A percentile compares a stretch with the other conserved stretches of the same genome.
phyloP scores from a whole-genome alignment of 2,329 filamentous ascomycete genomes.

The Trichoderma sp. region DNA sequence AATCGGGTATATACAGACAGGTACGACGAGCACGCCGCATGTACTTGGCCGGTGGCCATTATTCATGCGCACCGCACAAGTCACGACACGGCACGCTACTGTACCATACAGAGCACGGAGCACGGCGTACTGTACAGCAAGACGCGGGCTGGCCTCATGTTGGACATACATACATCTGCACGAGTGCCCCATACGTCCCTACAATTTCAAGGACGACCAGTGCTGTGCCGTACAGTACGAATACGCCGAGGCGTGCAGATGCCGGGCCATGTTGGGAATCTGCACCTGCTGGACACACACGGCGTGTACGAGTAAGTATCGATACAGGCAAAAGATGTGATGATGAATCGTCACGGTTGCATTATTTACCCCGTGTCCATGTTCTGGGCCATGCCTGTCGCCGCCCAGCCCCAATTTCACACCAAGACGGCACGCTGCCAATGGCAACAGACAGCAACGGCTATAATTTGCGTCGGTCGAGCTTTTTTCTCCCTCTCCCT shows the following conservation, averaged over 20 bases:
- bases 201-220: neutral
- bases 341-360: neutral
- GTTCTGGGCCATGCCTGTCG: neutral
- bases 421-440: neutral
- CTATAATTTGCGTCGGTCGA: neutral
- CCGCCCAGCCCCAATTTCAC: neutral
- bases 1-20: neutral
- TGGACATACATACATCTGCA: constrained; percentile 17
- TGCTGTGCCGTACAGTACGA: too few relatives aligned
- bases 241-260: neutral
- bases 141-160: constrained; percentile 4
- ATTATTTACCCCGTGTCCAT: neutral
- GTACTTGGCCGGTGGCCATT: neutral
- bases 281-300: neutral
- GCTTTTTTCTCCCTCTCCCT: neutral
- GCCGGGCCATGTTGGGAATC: neutral
- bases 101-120: too few relatives aligned
- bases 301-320: neutral
- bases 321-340: neutral
- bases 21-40: neutral
- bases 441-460: neutral
- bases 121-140: too few relatives aligned
- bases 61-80: neutral
- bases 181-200: constrained; percentile 5
- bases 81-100: neutral